Evolutionary conservation across 768 basidiomycete genomes (phyloP).

Genomic region (Gymnopilus dilepis): DNA sequence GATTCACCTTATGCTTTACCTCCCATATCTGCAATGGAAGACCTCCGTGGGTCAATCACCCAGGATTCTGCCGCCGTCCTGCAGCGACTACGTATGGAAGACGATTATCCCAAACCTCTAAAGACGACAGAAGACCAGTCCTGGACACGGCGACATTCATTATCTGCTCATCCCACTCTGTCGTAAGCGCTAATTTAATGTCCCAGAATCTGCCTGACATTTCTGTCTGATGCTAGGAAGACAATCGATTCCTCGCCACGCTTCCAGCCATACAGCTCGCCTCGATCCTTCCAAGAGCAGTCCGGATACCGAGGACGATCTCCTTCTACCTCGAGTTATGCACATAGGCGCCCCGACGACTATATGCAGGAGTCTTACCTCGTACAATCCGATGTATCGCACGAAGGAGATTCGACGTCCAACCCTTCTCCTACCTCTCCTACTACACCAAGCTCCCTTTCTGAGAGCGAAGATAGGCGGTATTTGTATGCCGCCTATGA

Average conservation of each 20-base stretch:
- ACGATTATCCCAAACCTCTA: constrained; percentile 39
- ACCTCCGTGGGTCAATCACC: constrained; percentile 51
- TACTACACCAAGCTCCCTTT: constrained; percentile 54
- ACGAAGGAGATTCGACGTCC: constrained; percentile 52
- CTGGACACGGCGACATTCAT: constrained; percentile 49
- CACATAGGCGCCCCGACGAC: constrained; percentile 3
- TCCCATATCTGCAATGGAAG: constrained; percentile 73
- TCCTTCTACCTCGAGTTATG: constrained; percentile 22
- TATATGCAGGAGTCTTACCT: constrained; percentile 16
- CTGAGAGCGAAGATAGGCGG: constrained; percentile 27
- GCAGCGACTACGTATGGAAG: constrained; percentile 63
- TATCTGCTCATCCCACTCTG: constrained; percentile 42
- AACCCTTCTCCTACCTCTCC: constrained; percentile 61
- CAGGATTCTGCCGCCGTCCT: constrained; percentile 71
- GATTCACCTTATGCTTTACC: constrained; percentile 60
- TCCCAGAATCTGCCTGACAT: neutral
- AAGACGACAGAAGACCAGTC: constrained; percentile 32
- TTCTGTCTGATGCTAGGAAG: constrained; percentile 24
- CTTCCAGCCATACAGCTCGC: constrained; percentile 35
- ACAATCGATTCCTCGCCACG: constrained; percentile 33
- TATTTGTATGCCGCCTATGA: constrained; percentile 12
- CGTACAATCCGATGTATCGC: constrained; percentile 40
- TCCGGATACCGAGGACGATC: constrained; percentile 30
- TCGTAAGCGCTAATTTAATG: constrained; percentile 18
- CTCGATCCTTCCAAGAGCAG: constrained; percentile 32